Evolutionary conservation across 176 grass and related monocot genomes (phyloP).

Genomic region (Lolium multiflorum): DNA sequence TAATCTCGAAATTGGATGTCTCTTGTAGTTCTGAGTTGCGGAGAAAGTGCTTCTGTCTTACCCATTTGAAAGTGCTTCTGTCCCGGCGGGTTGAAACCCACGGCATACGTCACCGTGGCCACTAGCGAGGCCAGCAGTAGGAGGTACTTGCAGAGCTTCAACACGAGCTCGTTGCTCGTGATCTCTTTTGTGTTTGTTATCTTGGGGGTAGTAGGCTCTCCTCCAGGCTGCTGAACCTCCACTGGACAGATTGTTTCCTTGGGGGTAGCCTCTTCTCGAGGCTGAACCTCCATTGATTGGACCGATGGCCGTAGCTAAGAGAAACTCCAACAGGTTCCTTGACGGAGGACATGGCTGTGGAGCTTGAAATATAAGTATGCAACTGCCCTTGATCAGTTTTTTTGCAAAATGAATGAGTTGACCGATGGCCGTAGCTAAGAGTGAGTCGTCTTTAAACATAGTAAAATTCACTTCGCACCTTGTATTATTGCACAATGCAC

Average conservation of each 20-base stretch:
- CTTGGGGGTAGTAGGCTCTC: not conserved
- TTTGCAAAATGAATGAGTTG: not conserved
- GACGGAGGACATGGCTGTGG: not conserved
- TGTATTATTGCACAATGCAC: not conserved
- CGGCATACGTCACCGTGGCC: constrained; percentile 28
- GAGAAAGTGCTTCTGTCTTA: too few relatives aligned
- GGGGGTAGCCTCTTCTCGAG: not conserved
- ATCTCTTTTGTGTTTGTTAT: not conserved
- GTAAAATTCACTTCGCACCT: not conserved
- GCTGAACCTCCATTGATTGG: not conserved
- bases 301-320: not conserved
- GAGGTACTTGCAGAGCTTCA: constrained; percentile 17
- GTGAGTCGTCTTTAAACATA: not conserved
- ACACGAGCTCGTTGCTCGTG: not conserved
- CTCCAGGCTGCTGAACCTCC: not conserved
- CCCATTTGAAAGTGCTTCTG: too few relatives aligned
- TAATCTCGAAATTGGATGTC: too few relatives aligned
- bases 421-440: not conserved
- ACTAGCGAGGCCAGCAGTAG: constrained; percentile 29
- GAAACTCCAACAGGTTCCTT: not conserved
- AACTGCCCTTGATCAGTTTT: not conserved
- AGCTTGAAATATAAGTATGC: not conserved
- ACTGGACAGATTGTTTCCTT: not conserved
- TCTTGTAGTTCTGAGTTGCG: too few relatives aligned
- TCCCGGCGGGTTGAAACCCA: constrained; percentile 35